Evolutionary conservation across 176 grass and related monocot species (phyloP), one percentile per base, ranked within the genome.

Genomic region (Areca catechu): DNA sequence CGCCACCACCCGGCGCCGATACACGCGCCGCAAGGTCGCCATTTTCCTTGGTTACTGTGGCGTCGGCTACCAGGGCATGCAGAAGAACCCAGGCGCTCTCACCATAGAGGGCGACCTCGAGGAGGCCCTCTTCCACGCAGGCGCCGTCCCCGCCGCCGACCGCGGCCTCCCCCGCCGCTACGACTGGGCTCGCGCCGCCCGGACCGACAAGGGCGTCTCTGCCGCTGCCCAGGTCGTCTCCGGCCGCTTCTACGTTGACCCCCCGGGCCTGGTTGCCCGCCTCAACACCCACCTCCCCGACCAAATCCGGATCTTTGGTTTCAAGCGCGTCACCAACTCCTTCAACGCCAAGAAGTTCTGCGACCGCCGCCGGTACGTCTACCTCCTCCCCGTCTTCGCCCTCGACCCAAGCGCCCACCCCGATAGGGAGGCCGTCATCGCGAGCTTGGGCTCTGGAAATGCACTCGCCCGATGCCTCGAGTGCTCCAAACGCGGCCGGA

Each of bases 291-390:
- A 85, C 49, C 84, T 97, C 4, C 74, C 48, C 15, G 75, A 83
- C 16, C 86, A 91, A 78, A 97, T 97, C 73, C 84, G 67, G 14
- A 63, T 85, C 19, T 97, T 80, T 49, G 93, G 87, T 28, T 97
- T 80, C 63, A 82, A 85, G 51, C 71, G 93, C 56, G 87, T 85
- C 19, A 97, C 92, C 19, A 87, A 90, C 54, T 83, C 83, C 10
- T 97, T 91, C 80, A 85, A 27, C 53, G 80, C 86, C 16, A 97
- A 97, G 80, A 91, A 97, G 51, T 90, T 97, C 76, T 97, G 86
- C 67, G 86, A 97, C 54, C 66, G 76, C 53, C 37, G 90, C 29
- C 49, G 82, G 71, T 97, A 91, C 47, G 68, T 97, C 24, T 97
- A 91, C 62, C 78, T 97, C 66, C 86, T 97, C 34, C 92, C 86